Evolutionary conservation across 78 protist genomes (phyloP), one percentile per base, ranked within the genome.

Genomic region (Andalucia godoyi): DNA sequence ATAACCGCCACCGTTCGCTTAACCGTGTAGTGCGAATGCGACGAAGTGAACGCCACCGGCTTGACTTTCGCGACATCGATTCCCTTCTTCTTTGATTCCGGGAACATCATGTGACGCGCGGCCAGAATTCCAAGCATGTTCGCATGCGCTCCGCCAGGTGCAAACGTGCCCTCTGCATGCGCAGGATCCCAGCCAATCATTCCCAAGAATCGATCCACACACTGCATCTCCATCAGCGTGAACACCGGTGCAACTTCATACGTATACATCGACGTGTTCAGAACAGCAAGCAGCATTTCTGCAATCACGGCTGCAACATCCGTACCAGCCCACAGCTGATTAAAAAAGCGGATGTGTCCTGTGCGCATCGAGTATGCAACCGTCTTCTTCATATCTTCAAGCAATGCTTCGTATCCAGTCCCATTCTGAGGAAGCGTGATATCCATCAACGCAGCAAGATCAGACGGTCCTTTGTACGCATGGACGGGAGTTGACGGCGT

Each of bases 171-270:
- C 45, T 1, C 77, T 2, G 5, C 76, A 59, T 27, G 52, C 80
- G 47, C 57, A 9, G 21, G 38, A 21, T 23, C 53, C 27, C 8
- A 30, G 12, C 65, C 57, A 4, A 54, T 12, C 21, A 53, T 32
- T 25, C 21, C 42, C 8, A 27, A 55, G 23, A 54, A 23, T n/a
- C 38, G 5, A 13, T 47, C 34, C 13, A 69, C 27, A 15, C 41
- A 0, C 12, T n/a, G 7, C 34, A 7, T 17, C 45, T 80, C 86
- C 64, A 80, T 61, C 41, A 69, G 25, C 7, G 61, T 42, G 42
- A 68, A 66, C 18, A 73, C 77, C 15, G 86, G 86, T 25, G 80
- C 70, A 3, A 69, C 60, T 30, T 58, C 80, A 34, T 67, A 80
- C 25, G 86, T 80, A 69, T 73, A 59, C 54, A 61, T 40, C 57